Base-by-base conservation (phyloP, 2,329 filamentous ascomycete species). In the Tolypocladium guangdongense region DNA sequence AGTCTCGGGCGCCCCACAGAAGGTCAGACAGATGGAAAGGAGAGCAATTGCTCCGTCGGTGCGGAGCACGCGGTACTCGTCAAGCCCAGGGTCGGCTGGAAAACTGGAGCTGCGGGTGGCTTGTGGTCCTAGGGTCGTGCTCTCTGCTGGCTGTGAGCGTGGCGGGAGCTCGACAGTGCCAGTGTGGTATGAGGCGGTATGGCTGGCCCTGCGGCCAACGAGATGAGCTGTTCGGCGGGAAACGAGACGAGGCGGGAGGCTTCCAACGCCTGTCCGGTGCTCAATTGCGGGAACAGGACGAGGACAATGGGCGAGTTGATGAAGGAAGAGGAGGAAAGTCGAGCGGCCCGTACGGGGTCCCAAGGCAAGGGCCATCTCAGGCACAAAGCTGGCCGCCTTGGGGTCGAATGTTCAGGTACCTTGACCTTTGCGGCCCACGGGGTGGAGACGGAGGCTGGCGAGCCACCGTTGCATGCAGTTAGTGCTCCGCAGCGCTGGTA, bases 91-190 rank as follows among this genome's bases (percentile, higher is more conserved):
- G 30, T 47, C 27, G 14, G 27, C 45, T 41, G 39, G 48, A 57
- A 57, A 57, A 57, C 48, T 57, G 55, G 55, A 54, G 54, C 55
- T 54, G 43, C 51, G 49, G 20, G 46, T 47, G 50, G 47, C 49
- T 47, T 36, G 41, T 33, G 50, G 43, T 46, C 38, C 38, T 20
- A 41, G 38, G 38, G 38, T 41, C 38, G 37, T 14, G 38, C 20
- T 41, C 12, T 20, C 16, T 38, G 38, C n/a, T 14, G 35, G 22
- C 8, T 27, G 41, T 24, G 22, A 18, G 41, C 24, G 41, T 30
- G 41, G 41, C 41, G 43, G 43, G 43, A 46, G 43, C 43, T 46
- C 32, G 32, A 32, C 27, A 46, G 27, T 11, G 43, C 18, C 27
- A 12, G n/a, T n/a, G 43, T 27, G 27, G 3, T 27, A 6, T 30